Evolutionary conservation across 441 rosid genomes (phyloP), one percentile per base, ranked within the genome.

Genomic region (Eutrema salsugineum): DNA sequence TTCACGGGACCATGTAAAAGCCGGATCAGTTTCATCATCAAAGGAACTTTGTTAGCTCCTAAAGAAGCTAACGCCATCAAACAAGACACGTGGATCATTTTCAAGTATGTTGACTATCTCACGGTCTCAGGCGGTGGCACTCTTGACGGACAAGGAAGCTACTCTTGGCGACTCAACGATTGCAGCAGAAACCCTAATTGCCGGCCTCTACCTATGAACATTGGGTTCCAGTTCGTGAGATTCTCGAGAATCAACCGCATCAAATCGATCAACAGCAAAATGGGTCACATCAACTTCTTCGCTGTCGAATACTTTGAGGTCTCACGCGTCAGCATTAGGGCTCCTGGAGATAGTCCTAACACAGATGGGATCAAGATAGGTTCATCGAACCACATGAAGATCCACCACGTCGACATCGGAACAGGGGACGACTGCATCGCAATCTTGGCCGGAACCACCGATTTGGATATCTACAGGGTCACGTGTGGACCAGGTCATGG

Each of bases 281-380:
- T 71, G 73, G 81, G 76, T 8, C 92, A 85, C 39, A 4, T 87
- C 46, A n/a, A 46, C 15, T 27, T 87, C 42, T 82, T 55, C 33
- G 73, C 67, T 0, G 73, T 79, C 22, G 2, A 58, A 11, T 14
- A 77, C 49, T 24, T 85, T 3, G 35, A 55, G 15, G 11, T 85
- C 5, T 2, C 33, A 14, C 16, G 54, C 2, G 42, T 87, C 5
- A 61, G 5, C 8, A 70, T 87, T 27, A 19, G 30, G 22, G 88
- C 90, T 15, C 88, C 90, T 0, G 75, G 14, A 0, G 64, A 83
- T 3, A 86, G 92, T 61, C 92, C 87, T 49, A 87, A 87, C 77
- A 86, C 90, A 0, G 93, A 86, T 1, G 90, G 88, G 5, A 86
- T 87, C 81, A 85, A 84, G 65, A 72, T 87, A 5, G 84, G 85